A percentile compares a stretch with the other conserved stretches of the same genome.
phyloP scores from a whole-genome alignment of 345 rosid genomes.

The Salix arbutifolia region DNA sequence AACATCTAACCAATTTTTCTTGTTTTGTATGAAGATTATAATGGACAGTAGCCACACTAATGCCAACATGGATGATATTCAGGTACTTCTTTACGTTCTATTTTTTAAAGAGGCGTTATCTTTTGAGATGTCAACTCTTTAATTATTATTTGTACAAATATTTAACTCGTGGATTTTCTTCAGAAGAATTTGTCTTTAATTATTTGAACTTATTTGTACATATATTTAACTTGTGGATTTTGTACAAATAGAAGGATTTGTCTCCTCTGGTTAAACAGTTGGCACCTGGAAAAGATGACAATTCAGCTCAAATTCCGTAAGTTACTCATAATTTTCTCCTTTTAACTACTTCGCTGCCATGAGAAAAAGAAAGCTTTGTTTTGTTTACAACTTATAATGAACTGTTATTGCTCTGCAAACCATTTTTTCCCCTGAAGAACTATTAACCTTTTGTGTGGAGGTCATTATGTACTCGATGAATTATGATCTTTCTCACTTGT shows the following conservation, averaged over 20 bases:
- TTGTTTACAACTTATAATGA: not conserved
- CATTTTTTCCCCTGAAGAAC: not conserved
- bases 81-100: slow-evolving; percentile 40
- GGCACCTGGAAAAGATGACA: slow-evolving; percentile 59
- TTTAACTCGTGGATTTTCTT: slow-evolving; percentile 2
- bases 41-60: slow-evolving; percentile 54
- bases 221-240: not conserved
- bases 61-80: slow-evolving; percentile 70
- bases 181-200: slow-evolving; percentile 67
- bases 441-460: too few relatives aligned
- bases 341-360: not conserved
- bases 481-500: too few relatives aligned
- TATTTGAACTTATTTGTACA: not conserved
- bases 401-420: not conserved
- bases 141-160: not conserved
- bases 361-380: not conserved
- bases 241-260: slow-evolving; percentile 57
- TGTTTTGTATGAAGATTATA: slow-evolving; percentile 53
- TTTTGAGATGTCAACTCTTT: slow-evolving; percentile 7
- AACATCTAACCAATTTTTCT: slow-evolving; percentile 13
- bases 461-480: too few relatives aligned
- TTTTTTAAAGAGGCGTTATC: slow-evolving; percentile 5
- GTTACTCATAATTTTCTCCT: slow-evolving; percentile 17
- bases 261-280: slow-evolving; percentile 73
- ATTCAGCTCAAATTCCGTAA: slow-evolving; percentile 77